Evolutionary conservation across 805 yeast genomes (phyloP).

Genomic region (Brettanomyces bruxellensis): DNA sequence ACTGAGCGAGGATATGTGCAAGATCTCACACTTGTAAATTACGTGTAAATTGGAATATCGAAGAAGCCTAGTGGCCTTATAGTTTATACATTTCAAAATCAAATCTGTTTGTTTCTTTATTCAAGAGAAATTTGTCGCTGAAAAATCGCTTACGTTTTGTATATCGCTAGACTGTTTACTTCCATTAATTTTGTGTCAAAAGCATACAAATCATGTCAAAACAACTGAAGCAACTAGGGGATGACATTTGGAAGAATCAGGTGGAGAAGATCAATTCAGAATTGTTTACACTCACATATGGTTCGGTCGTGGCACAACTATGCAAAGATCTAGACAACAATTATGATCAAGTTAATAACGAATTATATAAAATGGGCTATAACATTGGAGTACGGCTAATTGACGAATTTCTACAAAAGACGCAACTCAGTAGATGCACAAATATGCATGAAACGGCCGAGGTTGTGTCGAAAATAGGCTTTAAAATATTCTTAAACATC

Average conservation of each 20-base stretch:
- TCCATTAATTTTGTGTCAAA: too few relatives aligned
- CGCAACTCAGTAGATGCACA: conserved; percentile 77
- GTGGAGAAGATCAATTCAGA: conserved; percentile 90
- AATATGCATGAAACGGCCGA: conserved; percentile 83
- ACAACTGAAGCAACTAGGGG: conserved; percentile 45
- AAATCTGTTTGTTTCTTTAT: too few relatives aligned
- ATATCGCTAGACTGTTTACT: too few relatives aligned
- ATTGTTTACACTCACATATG: conserved; percentile 89
- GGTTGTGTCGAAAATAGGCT: conserved; percentile 75
- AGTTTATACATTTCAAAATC: too few relatives aligned
- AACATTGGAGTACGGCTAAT: conserved; percentile 85
- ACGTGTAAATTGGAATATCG: too few relatives aligned
- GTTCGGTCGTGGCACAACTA: conserved; percentile 85
- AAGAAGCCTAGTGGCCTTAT: too few relatives aligned
- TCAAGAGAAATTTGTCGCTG: too few relatives aligned
- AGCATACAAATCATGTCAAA: neutral
- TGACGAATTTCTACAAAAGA: conserved; percentile 85
- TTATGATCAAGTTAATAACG: conserved; percentile 70
- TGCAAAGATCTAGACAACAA: conserved; percentile 76
- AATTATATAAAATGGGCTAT: conserved; percentile 89
- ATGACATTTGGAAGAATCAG: conserved; percentile 84
- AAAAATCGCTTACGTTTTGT: too few relatives aligned
- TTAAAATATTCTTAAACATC: conserved; percentile 79
- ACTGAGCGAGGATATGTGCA: too few relatives aligned
- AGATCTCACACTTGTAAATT: too few relatives aligned